Evolutionary conservation across 108 stramenopile genomes (phyloP), one percentile per base, ranked within the genome.

Genomic region (Nannochloropsis gaditana): DNA sequence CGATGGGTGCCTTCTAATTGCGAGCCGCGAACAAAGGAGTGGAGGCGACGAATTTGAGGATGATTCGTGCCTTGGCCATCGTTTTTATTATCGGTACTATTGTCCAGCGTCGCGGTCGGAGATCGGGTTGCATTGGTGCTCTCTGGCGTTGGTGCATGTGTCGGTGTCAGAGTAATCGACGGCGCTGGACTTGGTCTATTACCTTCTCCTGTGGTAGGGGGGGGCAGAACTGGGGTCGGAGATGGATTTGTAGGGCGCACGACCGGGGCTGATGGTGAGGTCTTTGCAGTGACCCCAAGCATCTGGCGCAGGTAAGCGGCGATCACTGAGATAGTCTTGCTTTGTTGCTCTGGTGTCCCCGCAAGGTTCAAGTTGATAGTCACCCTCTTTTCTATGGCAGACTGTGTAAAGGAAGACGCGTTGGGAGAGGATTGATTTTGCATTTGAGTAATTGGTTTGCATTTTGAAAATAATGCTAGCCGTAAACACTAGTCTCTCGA

Each of bases 341-440:
- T n/a, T 73, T 73, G 59, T 73, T 73, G 59, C 59, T 73, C 59
- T 73, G 59, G 59, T 4, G 59, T 73, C 59, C 59, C 59, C 3
- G 59, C 59, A 15, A 73, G n/a, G 59, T 73, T n/a, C 59, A 73
- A n/a, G 59, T n/a, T n/a, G 59, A 73, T 73, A n/a, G 6, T 73
- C 59, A 73, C 5, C 31, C 31, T 31, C 31, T 31, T 31, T 31
- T 31, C 31, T 31, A 31, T 31, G 31, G 31, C 31, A 31, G 31
- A 31, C 31, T 31, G 31, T 31, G 31, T 1, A 31, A 31, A 31
- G 31, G 31, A 31, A 31, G 31, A 31, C 31, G 31, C 31, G 31
- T 31, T 31, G 31, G 31, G 1, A 31, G 31, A 31, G 31, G 31
- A 31, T 31, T 31, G 31, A 31, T 31, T 31, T 31, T 31, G 31